Percentiles rank a stretch among this genome's conserved stretches.
phyloP scores from a whole-genome alignment of 495 filamentous ascomycete species.

The Paragyromitra xinjiangensis region DNA sequence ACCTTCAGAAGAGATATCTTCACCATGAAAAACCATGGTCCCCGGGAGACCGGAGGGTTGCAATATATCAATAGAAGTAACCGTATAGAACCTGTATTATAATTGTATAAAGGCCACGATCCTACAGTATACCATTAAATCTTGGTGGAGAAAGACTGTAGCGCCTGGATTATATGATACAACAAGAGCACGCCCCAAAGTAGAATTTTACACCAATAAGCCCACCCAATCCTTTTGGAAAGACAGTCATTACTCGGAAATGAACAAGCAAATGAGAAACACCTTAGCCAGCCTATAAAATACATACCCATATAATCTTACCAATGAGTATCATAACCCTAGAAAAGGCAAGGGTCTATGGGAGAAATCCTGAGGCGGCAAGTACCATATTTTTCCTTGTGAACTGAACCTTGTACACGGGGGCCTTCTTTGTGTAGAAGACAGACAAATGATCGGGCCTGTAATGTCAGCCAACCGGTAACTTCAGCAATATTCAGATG shows the following conservation, averaged over 20 bases:
- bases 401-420: constrained; percentile 91
- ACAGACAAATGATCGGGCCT: constrained; percentile 86
- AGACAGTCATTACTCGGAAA: constrained; percentile 5
- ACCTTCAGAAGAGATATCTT: constrained; percentile 20
- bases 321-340: neutral
- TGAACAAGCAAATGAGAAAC: constrained; percentile 15
- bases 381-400: constrained; percentile 92
- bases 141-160: neutral
- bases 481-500: neutral
- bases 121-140: constrained; percentile 1
- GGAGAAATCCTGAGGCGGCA: constrained; percentile 84
- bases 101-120: constrained; percentile 30
- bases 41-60: neutral
- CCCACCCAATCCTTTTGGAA: constrained; percentile 1
- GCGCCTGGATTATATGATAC: constrained; percentile 20
- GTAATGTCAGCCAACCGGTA: neutral
- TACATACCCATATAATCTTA: constrained; percentile 22
- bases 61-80: constrained; percentile 22
- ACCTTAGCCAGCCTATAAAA: constrained; percentile 20
- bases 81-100: constrained; percentile 49
- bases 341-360: constrained; percentile 57
- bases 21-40: constrained; percentile 8
- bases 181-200: constrained; percentile 8
- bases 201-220: constrained; percentile 8
- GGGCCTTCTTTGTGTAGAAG: constrained; percentile 94